Percentiles rank a stretch among this genome's conserved stretches.
Conservation (phyloP, 805 yeast species). For the Saccharomycopsis amapae region DNA sequence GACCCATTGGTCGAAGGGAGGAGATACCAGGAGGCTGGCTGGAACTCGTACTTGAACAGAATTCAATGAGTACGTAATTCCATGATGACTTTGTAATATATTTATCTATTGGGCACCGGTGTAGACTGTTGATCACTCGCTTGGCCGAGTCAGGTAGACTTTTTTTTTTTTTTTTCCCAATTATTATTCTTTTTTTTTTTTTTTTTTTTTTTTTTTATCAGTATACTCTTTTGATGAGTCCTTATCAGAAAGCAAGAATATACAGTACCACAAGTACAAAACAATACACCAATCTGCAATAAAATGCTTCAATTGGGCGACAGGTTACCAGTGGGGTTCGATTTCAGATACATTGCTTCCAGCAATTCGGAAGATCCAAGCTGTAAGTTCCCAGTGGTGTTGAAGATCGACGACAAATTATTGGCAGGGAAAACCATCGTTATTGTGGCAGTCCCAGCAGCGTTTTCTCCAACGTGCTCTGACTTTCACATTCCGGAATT, state of each 20-base stretch:
- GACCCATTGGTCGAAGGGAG: slow-evolving; percentile 83
- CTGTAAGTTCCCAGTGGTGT: slow-evolving; percentile 13
- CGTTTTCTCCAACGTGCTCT: slow-evolving; percentile 80
- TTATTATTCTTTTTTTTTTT: too few species aligned
- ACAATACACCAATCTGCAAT: too few species aligned
- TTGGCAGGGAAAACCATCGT: slow-evolving; percentile 44
- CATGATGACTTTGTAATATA: too few species aligned
- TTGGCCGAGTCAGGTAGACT: too few species aligned
- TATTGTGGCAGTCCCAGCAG: slow-evolving; percentile 77
- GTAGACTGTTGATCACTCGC: too few species aligned
- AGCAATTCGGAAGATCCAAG: background rate
- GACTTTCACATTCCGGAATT: slow-evolving; percentile 66
- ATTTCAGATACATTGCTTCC: slow-evolving; percentile 11
- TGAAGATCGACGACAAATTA: slow-evolving; percentile 4
- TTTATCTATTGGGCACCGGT: too few species aligned
- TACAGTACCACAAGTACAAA: too few species aligned
- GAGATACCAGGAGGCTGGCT: slow-evolving; percentile 88
- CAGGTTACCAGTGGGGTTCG: slow-evolving; percentile 7
- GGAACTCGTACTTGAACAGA: slow-evolving; percentile 67
- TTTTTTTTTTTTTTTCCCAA: background rate
- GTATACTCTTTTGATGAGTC: too few species aligned
- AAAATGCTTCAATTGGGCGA: slow-evolving; percentile 1
- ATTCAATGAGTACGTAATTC: too few species aligned
- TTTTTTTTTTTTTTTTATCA: too few species aligned
- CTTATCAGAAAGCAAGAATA: too few species aligned